A percentile compares a stretch with the other conserved stretches of the same genome.
These are phyloP conservation scores for Metschnikowia continentalis DNA, from an alignment of 805 yeast genomes.

Conservation along the genomic window DNA sequence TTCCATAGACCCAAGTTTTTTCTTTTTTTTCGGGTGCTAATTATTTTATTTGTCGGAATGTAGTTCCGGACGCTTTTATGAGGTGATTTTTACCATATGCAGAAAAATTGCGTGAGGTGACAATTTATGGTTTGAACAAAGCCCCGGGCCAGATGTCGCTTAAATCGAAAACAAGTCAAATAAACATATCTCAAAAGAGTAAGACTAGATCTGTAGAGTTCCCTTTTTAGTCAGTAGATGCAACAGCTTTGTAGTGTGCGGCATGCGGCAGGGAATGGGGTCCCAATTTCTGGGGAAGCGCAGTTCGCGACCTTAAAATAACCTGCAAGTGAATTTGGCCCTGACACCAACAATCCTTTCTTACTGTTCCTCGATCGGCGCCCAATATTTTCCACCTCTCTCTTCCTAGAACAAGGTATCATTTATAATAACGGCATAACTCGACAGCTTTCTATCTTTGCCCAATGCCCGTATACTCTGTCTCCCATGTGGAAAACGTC, in stretches of 20 bases:
- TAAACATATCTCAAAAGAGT: not conserved
- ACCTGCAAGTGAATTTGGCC: constrained; percentile 2
- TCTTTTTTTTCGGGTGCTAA: not conserved
- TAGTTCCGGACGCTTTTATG: not conserved
- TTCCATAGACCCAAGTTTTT: not conserved
- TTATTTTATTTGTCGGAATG: not conserved
- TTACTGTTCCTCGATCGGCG: not conserved
- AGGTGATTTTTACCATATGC: not conserved
- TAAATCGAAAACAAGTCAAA: too few relatives aligned
- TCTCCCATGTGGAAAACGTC: constrained; percentile 62
- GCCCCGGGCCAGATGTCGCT: too few relatives aligned
- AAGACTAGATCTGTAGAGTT: not conserved
- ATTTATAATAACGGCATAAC: too few relatives aligned
- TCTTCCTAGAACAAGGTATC: too few relatives aligned
- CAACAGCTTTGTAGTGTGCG: not conserved
- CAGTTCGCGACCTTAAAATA: constrained; percentile 1
- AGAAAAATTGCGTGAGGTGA: constrained; percentile 3
- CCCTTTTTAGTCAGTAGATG: not conserved
- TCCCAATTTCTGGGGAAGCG: constrained; percentile 6
- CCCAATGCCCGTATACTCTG: constrained; percentile 54
- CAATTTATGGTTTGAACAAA: too few relatives aligned
- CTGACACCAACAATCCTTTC: not conserved
- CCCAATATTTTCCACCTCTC: too few relatives aligned
- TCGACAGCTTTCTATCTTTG: too few relatives aligned
- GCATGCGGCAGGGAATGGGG: not conserved